A percentile compares a stretch with the other conserved stretches of the same genome.
phyloP scores from a whole-genome alignment of 2,329 filamentous ascomycete genomes.

The Alternaria conjuncta region DNA sequence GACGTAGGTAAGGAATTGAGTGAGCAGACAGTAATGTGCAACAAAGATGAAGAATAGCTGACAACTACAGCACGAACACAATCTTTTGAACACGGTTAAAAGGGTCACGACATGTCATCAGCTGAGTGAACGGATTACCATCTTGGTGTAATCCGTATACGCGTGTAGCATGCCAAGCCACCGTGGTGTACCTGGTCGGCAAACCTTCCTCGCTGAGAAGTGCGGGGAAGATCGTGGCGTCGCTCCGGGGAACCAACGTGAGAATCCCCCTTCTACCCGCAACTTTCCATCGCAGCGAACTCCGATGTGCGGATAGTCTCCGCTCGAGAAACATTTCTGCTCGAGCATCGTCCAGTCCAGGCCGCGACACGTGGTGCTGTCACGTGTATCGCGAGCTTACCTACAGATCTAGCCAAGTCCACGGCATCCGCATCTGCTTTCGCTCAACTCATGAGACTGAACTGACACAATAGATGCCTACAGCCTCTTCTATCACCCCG shows the following conservation, averaged over 20 bases:
- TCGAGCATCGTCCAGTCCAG: background rate
- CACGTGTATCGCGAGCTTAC: background rate
- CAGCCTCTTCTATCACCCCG: background rate
- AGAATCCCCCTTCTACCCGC: background rate
- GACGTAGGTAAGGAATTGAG: background rate
- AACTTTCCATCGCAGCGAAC: slow-evolving; percentile 3
- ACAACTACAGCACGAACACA: background rate
- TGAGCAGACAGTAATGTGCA: background rate
- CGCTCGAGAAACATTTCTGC: background rate
- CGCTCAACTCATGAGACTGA: background rate
- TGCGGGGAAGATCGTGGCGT: slow-evolving; percentile 12
- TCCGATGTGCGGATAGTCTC: background rate
- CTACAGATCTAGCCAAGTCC: background rate
- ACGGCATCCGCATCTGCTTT: background rate
- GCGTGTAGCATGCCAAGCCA: slow-evolving; percentile 1
- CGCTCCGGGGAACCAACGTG: slow-evolving; percentile 8
- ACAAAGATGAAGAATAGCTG: background rate
- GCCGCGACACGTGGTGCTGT: background rate
- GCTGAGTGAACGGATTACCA: slow-evolving; percentile 4
- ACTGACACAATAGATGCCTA: background rate
- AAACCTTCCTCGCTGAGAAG: slow-evolving; percentile 15
- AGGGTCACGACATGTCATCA: background rate
- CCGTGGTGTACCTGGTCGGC: slow-evolving; percentile 7
- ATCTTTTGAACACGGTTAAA: background rate
- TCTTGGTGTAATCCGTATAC: slow-evolving; percentile 5